A percentile compares a stretch with the other conserved stretches of the same genome.
Conservation (phyloP, 2,329 filamentous ascomycete species). For the Aureobasidium sp. region DNA sequence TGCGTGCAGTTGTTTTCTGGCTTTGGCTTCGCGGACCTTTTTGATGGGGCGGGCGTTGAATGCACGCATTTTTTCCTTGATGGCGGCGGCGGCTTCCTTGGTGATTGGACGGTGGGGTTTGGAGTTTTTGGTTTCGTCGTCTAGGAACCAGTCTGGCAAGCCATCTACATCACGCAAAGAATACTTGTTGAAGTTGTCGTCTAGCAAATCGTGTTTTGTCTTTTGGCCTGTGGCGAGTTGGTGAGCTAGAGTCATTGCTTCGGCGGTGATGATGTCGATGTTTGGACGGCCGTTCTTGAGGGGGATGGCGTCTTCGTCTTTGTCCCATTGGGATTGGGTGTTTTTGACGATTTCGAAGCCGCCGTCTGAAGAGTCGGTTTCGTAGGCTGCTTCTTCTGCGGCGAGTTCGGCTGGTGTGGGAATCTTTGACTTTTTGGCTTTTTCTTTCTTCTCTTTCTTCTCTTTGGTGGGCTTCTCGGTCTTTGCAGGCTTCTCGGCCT, state of each 20-base stretch:
- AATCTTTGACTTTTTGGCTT: not conserved
- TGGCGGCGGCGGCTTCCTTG: conserved; percentile 80
- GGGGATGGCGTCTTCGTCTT: conserved; percentile 46
- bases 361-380: conserved; percentile 36
- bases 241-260: conserved; percentile 96
- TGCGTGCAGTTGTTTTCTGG: conserved; percentile 93
- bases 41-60: conserved; percentile 96
- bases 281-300: conserved; percentile 57
- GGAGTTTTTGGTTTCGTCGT: conserved; percentile 82
- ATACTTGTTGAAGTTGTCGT: conserved; percentile 90
- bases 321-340: conserved; percentile 56
- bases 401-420: conserved; percentile 18
- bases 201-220: conserved; percentile 69
- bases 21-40: conserved; percentile 95
- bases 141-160: conserved; percentile 94
- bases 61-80: conserved; percentile 88
- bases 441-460: conserved; percentile 6
- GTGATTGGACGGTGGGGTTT: conserved; percentile 82
- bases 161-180: conserved; percentile 86
- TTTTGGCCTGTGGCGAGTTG: conserved; percentile 81
- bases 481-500: conserved; percentile 20
- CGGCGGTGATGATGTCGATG: conserved; percentile 98
- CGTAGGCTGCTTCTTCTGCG: conserved; percentile 25
- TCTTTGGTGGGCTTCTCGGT: conserved; percentile 17
- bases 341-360: conserved; percentile 59